Base-by-base conservation (phyloP, 108 stramenopile genomes). In the Pseudonitzschia pungens region DNA sequence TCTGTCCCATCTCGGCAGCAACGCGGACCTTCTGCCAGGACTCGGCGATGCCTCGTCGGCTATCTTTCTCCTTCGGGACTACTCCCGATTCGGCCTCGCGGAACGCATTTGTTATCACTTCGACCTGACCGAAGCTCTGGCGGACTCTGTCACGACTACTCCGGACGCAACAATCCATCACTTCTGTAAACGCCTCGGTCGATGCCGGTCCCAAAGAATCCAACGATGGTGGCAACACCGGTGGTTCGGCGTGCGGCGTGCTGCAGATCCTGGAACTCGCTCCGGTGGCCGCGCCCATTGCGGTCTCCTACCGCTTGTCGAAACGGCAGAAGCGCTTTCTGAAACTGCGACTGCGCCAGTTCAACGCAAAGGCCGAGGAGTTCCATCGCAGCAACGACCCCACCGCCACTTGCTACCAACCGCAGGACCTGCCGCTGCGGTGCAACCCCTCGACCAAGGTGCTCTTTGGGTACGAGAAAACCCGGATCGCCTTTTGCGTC, bases 71-170 rank as follows among this genome's bases (percentile, higher is more conserved):
- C 79, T 93, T 41, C 65, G 73, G 4, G 87, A 91, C 74, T 86
- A 84, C 71, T 73, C 77, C 31, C 80, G 75, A 20, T 93, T 85
- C 76, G 89, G 92, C n/a, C 69, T 91, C 32, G 81, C 85, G 27
- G 92, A 93, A 62, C 76, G 92, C 20, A 83, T 84, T 29, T 86
- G 84, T 48, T 93, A 93, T 65, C 92, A 93, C 74, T 91, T 91
- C 71, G 90, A 93, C 79, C 71, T 93, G 42, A 82, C 86, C 15
- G 87, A 87, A 63, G 76, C 83, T 16, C 56, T 86, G 45, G 78
- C 75, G 22, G 57, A 59, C 10, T 44, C 73, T 14, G 73, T 67
- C 59, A 69, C 62, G 9, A 29, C 68, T 62, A 73, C 73, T 67
- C 45, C 18, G 18, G 14, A 11, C 45, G 18, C 14, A n/a, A n/a